Evolutionary conservation across 2,329 filamentous ascomycete genomes (phyloP), one percentile per base, ranked within the genome.

Genomic region (Plectosphaerella sp.): DNA sequence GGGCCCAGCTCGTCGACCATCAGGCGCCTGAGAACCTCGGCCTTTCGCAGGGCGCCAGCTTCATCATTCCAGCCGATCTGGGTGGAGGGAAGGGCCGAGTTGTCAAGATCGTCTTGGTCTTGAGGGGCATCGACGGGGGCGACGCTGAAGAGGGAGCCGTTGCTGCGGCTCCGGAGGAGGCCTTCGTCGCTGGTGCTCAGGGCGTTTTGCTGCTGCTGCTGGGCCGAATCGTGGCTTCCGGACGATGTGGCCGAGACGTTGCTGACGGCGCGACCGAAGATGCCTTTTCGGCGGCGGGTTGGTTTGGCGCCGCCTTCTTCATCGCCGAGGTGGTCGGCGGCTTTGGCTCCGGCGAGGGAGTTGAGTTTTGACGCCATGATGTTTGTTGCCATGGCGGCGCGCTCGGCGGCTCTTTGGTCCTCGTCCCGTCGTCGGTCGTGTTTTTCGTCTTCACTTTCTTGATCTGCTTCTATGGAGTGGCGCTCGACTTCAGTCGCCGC

Each of bases 181-280:
- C 33, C 50, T 12, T 33, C 47, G 3, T 28, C 36, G 4, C n/a
- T 35, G 15, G 22, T 28, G 6, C 11, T 15, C 10, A n/a, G 12
- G 22, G 22, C 22, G 22, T 22, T 22, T 22, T 33, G 28, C 28
- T 33, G 36, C 16, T 42, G 51, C 43, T 42, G 47, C 28, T 47
- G 14, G 37, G 2, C 41, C 39, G 43, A 53, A 39, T 76, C 75
- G 15, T 67, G 69, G 50, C 77, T 76, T 45, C 65, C 70, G 49
- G 68, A 76, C 50, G 78, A 81, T 5, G 71, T 70, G 1, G 74
- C 75, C 3, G 80, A 84, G 3, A 73, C 73, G 59, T 83, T 84
- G 66, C 80, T 83, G 25, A 79, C 66, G 3, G 79, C 82, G 11
- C 82, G 77, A 5, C 82, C 82, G 3, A 85, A 68, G 52, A 85